Base-by-base conservation (phyloP, 345 rosid species). In the Carallia pectinifolia region DNA sequence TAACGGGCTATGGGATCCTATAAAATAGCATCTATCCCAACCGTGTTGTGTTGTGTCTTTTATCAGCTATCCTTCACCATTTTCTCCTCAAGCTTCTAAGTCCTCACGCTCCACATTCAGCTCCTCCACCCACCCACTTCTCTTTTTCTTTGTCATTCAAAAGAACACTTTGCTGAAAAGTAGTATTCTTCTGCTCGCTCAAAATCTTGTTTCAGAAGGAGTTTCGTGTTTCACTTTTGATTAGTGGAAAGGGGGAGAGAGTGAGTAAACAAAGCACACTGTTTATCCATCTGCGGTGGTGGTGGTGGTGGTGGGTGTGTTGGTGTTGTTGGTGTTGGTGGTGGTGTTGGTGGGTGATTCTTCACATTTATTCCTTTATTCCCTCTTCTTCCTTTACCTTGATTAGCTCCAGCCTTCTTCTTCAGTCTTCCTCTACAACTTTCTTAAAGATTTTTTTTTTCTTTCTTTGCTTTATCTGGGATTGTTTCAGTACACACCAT, bases 1-100 rank as follows among this genome's bases (percentile, higher is more conserved):
- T 4, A 9, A 52, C 55, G 72, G 77, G 31, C 16, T 61, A 66
- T 16, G 68, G 77, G 74, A 78, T 81, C 81, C 84, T 83, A 86
- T 81, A 83, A 83, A 80, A 71, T 7, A 76, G 74, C 62, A n/a
- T 38, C 56, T 74, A 34, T 69, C 64, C 34, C 62, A 18, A 59
- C 56, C 19, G 60, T 33, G 29, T 63, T 56, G 62, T 72, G 30
- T 23, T 63, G 55, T 67, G 17, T 60, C 60, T 65, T 68, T 39
- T 18, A n/a, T 27, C 48, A 27, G 33, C 15, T 31, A 6, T 34
- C 61, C 65, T 48, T 16, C 31, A 17, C 31, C 1, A 39, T 44
- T 2, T 36, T 27, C 2, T 2, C 50, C 15, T 56, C 71, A 38
- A 6, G 55, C 7, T 1, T 33, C 48, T 23, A 17, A 34, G 10